A percentile compares a stretch with the other conserved stretches of the same genome.
Evolutionary conservation across 1,139 yeast species (phyloP).

Genomic region (Candida sojae): DNA sequence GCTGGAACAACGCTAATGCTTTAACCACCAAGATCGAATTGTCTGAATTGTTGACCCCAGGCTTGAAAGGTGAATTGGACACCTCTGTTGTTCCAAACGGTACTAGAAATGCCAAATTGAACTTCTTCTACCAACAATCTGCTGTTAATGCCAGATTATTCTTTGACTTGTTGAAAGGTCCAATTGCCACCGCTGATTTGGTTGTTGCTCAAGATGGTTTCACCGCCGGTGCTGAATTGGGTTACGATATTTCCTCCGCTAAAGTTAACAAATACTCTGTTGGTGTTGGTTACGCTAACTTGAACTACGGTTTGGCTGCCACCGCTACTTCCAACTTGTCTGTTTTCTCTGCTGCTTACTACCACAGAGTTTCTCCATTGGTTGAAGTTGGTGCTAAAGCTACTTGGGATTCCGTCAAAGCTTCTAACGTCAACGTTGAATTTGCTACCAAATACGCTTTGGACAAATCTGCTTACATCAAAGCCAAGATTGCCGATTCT

Average conservation of each 20-base stretch:
- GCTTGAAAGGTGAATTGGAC: slow-evolving; percentile 89
- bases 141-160: slow-evolving; percentile 93
- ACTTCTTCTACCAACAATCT: slow-evolving; percentile 90
- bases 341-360: slow-evolving; percentile 93
- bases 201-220: slow-evolving; percentile 95
- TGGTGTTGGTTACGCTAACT: slow-evolving; percentile 91
- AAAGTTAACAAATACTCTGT: slow-evolving; percentile 92
- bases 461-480: slow-evolving; percentile 84
- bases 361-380: slow-evolving; percentile 88
- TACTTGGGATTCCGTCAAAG: slow-evolving; percentile 82
- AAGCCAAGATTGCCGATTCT: slow-evolving; percentile 96
- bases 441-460: slow-evolving; percentile 94
- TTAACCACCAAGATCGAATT: slow-evolving; percentile 93
- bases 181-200: slow-evolving; percentile 92
- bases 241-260: slow-evolving; percentile 93
- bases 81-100: slow-evolving; percentile 88
- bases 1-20: slow-evolving; percentile 95
- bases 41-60: slow-evolving; percentile 90
- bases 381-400: slow-evolving; percentile 99
- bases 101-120: slow-evolving; percentile 86
- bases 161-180: slow-evolving; percentile 94
- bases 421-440: slow-evolving; percentile 77
- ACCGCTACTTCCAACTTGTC: slow-evolving; percentile 89
- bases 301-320: slow-evolving; percentile 84
- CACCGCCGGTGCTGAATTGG: slow-evolving; percentile 96